Base-by-base conservation (phyloP, 169 alveolate genomes). In the Cryptosporidium tyzzeri region DNA sequence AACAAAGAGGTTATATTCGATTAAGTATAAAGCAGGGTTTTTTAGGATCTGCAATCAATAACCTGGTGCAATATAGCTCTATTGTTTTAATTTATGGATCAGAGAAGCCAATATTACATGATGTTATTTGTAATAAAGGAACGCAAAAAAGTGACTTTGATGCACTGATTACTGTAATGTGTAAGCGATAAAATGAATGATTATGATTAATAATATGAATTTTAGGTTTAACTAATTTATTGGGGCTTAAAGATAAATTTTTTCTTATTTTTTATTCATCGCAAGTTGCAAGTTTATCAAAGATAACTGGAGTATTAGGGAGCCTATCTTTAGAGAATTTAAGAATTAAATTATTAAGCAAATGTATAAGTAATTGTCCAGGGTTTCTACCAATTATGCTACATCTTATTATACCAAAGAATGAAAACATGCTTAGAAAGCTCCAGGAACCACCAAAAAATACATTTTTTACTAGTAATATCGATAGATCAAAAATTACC, bases 1-100 rank as follows among this genome's bases (percentile, higher is more conserved):
- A 70, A 41, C 84, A 70, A 48, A 70, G 84, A 45, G 68, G 84
- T 41, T 70, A 70, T 70, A 70, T 70, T 26, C 31, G 84, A 39
- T 21, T 70, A 44, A 44, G 59, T 44, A 48, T 70, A 18, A 70
- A 70, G n/a, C 61, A 70, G 8, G 84, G 84, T 37, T 44, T 65
- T 70, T 18, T 70, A 10, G 65, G 65, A 10, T 48, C 61, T 44
- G 44, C 67, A 21, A 48, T 70, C 1, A 70, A 45, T 29, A 37
- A 23, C 14, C 6, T 68, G 18, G 53, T 68, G 14, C 41, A 44
- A 37, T 70, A 4, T n/a, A 44, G 84, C 7, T 70, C 84, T 31
- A 12, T 70, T 70, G 53, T 70, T 21, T n/a, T 70, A 29, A 70
- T 48, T 14, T 48, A 48, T 37, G 84, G 84, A 44, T 44, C 65